A percentile compares a stretch with the other conserved stretches of the same genome.
These are phyloP conservation scores for Gypsophila paniculata DNA, from an alignment of 179 eudicot genomes.

Conservation along the genomic window DNA sequence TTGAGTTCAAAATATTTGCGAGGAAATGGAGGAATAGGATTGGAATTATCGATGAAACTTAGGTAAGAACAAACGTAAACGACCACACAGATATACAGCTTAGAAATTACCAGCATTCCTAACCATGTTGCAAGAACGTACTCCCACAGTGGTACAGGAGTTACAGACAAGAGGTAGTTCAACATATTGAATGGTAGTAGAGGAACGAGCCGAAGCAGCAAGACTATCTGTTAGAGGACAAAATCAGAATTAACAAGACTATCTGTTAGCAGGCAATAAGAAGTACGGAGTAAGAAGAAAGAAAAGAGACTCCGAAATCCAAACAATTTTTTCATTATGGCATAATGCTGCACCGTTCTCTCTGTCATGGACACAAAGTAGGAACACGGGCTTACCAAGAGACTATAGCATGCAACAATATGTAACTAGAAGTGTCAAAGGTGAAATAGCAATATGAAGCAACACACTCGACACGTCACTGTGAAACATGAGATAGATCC, in stretches of 20 bases:
- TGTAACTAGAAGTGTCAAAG: background rate
- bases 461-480: background rate
- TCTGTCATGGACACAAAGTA: background rate
- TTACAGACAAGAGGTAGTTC: constrained; percentile 91
- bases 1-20: background rate
- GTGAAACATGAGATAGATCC: constrained; percentile 10
- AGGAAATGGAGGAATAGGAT: background rate
- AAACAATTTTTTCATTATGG: background rate
- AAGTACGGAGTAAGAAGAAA: constrained; percentile 4
- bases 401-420: background rate
- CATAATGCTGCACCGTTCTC: background rate
- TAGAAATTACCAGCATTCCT: constrained; percentile 83
- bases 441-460: background rate
- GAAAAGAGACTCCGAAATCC: background rate
- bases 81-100: constrained; percentile 5
- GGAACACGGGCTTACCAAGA: background rate
- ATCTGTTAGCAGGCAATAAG: background rate
- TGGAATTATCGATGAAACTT: background rate
- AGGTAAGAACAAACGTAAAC: constrained; percentile 1
- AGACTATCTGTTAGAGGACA: constrained; percentile 58
- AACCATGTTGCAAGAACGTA: constrained; percentile 91
- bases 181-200: constrained; percentile 85
- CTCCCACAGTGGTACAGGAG: constrained; percentile 75
- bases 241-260: constrained; percentile 12
- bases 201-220: constrained; percentile 92